Base-by-base conservation (phyloP, 805 yeast species). In the Suhomyces faveliae region DNA sequence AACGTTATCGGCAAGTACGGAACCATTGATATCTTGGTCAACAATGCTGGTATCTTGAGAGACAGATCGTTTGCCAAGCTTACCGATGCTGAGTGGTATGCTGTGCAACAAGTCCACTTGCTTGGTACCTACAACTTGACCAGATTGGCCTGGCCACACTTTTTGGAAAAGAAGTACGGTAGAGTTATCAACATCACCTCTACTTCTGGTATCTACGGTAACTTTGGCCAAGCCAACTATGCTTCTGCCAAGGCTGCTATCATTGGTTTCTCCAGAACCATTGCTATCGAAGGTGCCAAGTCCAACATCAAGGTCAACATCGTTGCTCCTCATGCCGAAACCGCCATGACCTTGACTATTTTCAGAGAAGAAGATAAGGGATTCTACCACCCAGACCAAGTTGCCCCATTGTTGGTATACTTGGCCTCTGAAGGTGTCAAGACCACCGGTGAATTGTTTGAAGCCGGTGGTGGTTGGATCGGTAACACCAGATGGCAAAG, bases 301-400 rank as follows among this genome's bases (percentile, higher is more conserved):
- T 64, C 74, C 60, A 82, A 85, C 62, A 89, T 92, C 57, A 75
- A 77, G 60, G 91, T 83, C 48, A 88, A 91, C 63, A 80, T 83
- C 30, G 84, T 90, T 65, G 98, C 99, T 22, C 99, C 99, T 46
- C 97, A 92, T 66, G 98, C 98, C 23, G 97, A 92, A 62, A 92
- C 99, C 39, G 91, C 95, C 49, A 92, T 92, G 99, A 92, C 99
- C 23, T 80, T 81, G 61, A 87, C 96, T 5, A 84, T 92, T 42
- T 87, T 92, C 71, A 79, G 82, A 42, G 85, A 84, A 42, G 83
- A 81, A 51, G 96, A 92, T 68, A 79, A 85, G 57, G 88, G 89
- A 70, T 81, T 84, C 58, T 89, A 85, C 69, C 89, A 88, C 58
- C 91, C 97, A 5, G 80, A 84, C 45, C 89, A 83, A 66, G 97